A percentile compares a stretch with the other conserved stretches of the same genome.
Conservation (phyloP, 257 asterid genomes). For the Datura wrightii region DNA sequence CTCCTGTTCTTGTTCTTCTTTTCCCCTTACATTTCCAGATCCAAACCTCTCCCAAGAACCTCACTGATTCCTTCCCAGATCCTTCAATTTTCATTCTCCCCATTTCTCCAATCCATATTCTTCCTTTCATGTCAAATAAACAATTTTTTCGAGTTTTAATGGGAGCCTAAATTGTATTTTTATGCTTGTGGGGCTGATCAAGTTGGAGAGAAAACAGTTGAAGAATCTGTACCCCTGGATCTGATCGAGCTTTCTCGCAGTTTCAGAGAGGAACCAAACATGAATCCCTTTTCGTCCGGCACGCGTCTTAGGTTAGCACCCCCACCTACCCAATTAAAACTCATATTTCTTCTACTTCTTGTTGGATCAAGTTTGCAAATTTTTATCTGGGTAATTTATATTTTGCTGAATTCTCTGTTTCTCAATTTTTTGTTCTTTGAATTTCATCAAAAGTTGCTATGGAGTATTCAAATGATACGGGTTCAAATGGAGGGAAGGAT, state of each 20-base stretch:
- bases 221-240: constrained; percentile 51
- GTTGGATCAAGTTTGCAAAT: background rate
- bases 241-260: constrained; percentile 69
- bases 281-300: constrained; percentile 92
- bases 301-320: constrained; percentile 76
- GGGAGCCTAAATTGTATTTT: background rate
- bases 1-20: background rate
- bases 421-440: background rate
- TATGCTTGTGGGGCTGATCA: constrained; percentile 13
- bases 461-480: background rate
- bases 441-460: background rate
- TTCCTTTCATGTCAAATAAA: background rate
- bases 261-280: constrained; percentile 59
- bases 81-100: constrained; percentile 8
- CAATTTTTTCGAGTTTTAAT: background rate
- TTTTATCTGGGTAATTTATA: background rate
- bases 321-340: background rate
- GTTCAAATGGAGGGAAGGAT: background rate
- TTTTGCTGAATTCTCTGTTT: constrained; percentile 18
- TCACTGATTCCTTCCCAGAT: constrained; percentile 27
- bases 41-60: constrained; percentile 31
- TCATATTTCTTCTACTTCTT: background rate
- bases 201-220: background rate
- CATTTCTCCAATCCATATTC: background rate
- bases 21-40: constrained; percentile 6